phyloP scores from a whole-genome alignment of 805 yeast genomes.

The Suhomyces sp. region DNA sequence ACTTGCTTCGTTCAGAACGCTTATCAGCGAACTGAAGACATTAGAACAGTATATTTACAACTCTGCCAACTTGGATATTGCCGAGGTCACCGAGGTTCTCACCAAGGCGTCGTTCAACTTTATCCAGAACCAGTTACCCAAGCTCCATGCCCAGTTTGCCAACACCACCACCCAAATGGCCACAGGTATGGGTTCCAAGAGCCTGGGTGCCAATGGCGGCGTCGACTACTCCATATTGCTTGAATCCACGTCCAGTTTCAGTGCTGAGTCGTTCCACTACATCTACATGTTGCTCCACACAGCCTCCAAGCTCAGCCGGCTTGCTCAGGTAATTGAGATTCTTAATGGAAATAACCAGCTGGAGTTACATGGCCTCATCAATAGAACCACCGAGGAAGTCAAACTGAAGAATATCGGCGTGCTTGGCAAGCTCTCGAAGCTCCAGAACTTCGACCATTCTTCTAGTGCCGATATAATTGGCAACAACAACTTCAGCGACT shows the following conservation, averaged over 20 bases:
- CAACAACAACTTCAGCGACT: slow-evolving; percentile 41
- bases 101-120: slow-evolving; percentile 31
- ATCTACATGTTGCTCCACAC: slow-evolving; percentile 53
- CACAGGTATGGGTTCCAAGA: not conserved
- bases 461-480: slow-evolving; percentile 21
- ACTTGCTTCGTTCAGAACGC: slow-evolving; percentile 32
- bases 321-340: slow-evolving; percentile 56
- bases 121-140: slow-evolving; percentile 26
- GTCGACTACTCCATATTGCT: slow-evolving; percentile 30
- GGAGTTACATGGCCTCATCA: slow-evolving; percentile 64
- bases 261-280: slow-evolving; percentile 50
- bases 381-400: slow-evolving; percentile 61
- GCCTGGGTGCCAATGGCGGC: not conserved
- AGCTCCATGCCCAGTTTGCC: slow-evolving; percentile 21
- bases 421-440: slow-evolving; percentile 26
- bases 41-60: slow-evolving; percentile 55
- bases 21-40: slow-evolving; percentile 33
- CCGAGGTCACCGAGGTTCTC: slow-evolving; percentile 44
- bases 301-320: slow-evolving; percentile 56
- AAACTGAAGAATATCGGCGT: slow-evolving; percentile 50
- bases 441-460: slow-evolving; percentile 27
- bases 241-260: slow-evolving; percentile 26
- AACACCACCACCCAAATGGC: slow-evolving; percentile 11
- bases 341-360: slow-evolving; percentile 52
- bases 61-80: slow-evolving; percentile 56